phyloP scores from a whole-genome alignment of 805 yeast species.

The Cyberlindnera nakhonratchasimensis region DNA sequence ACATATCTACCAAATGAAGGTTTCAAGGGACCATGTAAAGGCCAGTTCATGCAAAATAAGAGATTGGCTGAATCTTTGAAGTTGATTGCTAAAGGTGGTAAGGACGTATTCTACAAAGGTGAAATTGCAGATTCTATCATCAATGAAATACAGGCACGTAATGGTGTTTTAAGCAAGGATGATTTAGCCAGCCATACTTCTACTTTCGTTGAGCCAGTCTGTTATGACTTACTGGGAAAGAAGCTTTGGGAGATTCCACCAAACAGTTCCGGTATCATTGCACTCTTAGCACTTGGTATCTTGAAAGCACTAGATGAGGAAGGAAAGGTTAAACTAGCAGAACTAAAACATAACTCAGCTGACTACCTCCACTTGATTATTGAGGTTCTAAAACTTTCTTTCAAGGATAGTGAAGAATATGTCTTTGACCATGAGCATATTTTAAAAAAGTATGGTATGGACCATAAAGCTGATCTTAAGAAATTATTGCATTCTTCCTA shows the following conservation, averaged over 20 bases:
- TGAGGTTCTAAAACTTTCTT: conserved; percentile 68
- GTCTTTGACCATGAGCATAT: conserved; percentile 58
- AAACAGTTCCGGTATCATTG: conserved; percentile 78
- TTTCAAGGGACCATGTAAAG: conserved; percentile 49
- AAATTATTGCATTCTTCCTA: conserved; percentile 45
- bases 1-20: conserved; percentile 38
- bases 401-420: conserved; percentile 71
- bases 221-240: conserved; percentile 47
- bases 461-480: conserved; percentile 28
- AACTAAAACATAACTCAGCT: conserved; percentile 58
- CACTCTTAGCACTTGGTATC: conserved; percentile 65
- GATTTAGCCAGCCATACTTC: conserved; percentile 60
- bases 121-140: conserved; percentile 65
- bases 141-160: conserved; percentile 45
- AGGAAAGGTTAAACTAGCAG: conserved; percentile 41
- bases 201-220: conserved; percentile 63
- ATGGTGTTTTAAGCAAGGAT: conserved; percentile 52
- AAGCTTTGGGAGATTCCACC: conserved; percentile 83
- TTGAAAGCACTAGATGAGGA: conserved; percentile 49
- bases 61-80: conserved; percentile 52
- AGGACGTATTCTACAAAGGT: conserved; percentile 67
- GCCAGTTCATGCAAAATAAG: conserved; percentile 53
- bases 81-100: conserved; percentile 53
- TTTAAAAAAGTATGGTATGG: conserved; percentile 30
- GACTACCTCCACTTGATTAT: conserved; percentile 68